Evolutionary conservation across 768 basidiomycete genomes (phyloP).

Genomic region (Cystobasidium ongulense): DNA sequence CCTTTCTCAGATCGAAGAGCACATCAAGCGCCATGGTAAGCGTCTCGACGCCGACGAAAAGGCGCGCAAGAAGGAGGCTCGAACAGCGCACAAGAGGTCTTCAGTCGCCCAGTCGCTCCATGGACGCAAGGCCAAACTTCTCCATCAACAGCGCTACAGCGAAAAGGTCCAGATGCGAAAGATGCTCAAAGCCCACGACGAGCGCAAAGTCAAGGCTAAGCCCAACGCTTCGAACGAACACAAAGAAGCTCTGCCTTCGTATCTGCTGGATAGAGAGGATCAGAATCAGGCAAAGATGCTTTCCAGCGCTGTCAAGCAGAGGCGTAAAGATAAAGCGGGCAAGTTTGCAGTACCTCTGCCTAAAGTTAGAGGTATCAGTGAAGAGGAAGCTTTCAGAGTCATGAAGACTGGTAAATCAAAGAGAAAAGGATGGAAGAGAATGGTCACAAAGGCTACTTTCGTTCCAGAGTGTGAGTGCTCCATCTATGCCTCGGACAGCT

Average conservation of each 20-base stretch:
- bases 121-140: slow-evolving; percentile 94
- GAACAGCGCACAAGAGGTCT: slow-evolving; percentile 55
- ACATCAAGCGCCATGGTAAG: slow-evolving; percentile 66
- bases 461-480: slow-evolving; percentile 48
- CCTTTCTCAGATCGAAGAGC: not conserved
- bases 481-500: not conserved
- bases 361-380: slow-evolving; percentile 93
- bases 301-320: slow-evolving; percentile 92
- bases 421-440: slow-evolving; percentile 88
- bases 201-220: slow-evolving; percentile 91
- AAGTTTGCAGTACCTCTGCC: slow-evolving; percentile 95
- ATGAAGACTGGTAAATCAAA: slow-evolving; percentile 95
- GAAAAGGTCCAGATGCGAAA: slow-evolving; percentile 99
- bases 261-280: slow-evolving; percentile 92
- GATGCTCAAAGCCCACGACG: slow-evolving; percentile 98
- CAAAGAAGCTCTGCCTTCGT: slow-evolving; percentile 87
- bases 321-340: slow-evolving; percentile 96
- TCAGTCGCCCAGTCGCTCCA: slow-evolving; percentile 84
- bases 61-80: slow-evolving; percentile 55
- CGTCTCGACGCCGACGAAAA: slow-evolving; percentile 92
- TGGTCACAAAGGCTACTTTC: slow-evolving; percentile 99
- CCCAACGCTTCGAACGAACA: slow-evolving; percentile 66
- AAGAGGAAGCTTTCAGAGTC: slow-evolving; percentile 99
- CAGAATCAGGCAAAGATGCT: slow-evolving; percentile 96
- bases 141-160: slow-evolving; percentile 89